Evolutionary conservation across 2,329 filamentous ascomycete species (phyloP), one percentile per base, ranked within the genome.

Genomic region (Aspergillus brasiliensis): DNA sequence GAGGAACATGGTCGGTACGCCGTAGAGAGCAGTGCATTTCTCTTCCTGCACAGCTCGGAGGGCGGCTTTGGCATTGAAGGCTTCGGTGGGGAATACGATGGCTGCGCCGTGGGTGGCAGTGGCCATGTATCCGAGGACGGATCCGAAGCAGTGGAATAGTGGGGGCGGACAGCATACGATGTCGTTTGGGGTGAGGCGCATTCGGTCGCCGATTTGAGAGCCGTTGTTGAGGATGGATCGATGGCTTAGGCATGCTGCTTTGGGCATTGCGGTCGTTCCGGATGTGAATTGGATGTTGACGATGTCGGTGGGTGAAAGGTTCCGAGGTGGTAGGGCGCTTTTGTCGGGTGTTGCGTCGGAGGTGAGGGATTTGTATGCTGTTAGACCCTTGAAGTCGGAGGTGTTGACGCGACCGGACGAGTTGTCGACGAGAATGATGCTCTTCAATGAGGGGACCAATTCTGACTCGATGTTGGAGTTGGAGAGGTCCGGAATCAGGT

Each of bases 271-370:
- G 0, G 95, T 98, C 0, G 95, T 98, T n/a, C 94, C 95, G 0
- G 90, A 94, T 0, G 95, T 99, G 79, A 98, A 98, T 75, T 98
- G 94, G 65, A 98, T 97, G 73, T 97, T 98, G 66, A 96, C 88
- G 2, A 90, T 87, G 53, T 98, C 94, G 62, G 85, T 74, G 0
- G 87, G 81, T 89, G 80, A 76, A 23, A 75, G 28, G 68, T 67
- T 10, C 72, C 81, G 73, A 76, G 80, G 62, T 70, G 76, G 68
- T 77, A 90, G 58, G 62, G 75, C 60, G 51, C 59, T 62, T 51
- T 70, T 70, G 57, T 76, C 69, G n/a, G 72, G 73, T 5, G 79
- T 76, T 61, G 83, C 74, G 8, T 77, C 70, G 11, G 77, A 77
- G 27, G 72, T 70, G 61, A 82, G 65, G 25, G 82, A 78, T 17